Percentiles rank a stretch among this genome's conserved stretches.
Conservation (phyloP, 2,329 filamentous ascomycete species). For the Epichloe amarillans region DNA sequence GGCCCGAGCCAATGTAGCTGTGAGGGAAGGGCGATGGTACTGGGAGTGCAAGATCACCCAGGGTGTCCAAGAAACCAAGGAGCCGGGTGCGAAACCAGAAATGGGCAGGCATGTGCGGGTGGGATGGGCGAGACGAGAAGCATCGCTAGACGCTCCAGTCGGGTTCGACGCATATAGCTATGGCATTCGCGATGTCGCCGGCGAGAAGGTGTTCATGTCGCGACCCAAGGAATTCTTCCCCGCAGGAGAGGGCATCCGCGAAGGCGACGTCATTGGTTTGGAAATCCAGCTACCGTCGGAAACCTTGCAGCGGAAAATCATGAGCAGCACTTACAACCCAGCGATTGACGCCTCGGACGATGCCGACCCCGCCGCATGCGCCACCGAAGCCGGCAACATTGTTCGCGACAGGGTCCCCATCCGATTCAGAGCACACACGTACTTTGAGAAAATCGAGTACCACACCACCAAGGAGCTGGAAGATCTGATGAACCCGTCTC, state of each 20-base stretch:
- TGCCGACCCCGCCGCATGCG: conserved; percentile 13
- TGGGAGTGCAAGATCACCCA: conserved; percentile 86
- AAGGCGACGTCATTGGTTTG: conserved; percentile 88
- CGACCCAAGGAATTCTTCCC: conserved; percentile 83
- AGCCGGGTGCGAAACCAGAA: conserved; percentile 29
- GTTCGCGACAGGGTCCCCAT: conserved; percentile 93
- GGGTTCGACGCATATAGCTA: conserved; percentile 91
- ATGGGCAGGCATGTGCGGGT: conserved; percentile 60
- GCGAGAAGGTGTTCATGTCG: conserved; percentile 88
- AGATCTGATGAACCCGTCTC: conserved; percentile 61
- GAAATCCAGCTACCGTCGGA: conserved; percentile 86
- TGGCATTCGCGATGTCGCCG: conserved; percentile 75
- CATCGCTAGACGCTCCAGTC: conserved; percentile 69
- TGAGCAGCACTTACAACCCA: conserved; percentile 77
- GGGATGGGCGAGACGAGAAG: conserved; percentile 74
- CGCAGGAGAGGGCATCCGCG: conserved; percentile 62
- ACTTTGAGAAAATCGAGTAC: conserved; percentile 88
- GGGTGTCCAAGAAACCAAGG: conserved; percentile 41
- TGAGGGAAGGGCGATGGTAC: conserved; percentile 80
- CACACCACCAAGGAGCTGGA: conserved; percentile 80
- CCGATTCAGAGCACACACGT: conserved; percentile 82
- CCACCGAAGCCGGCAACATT: conserved; percentile 59
- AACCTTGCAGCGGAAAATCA: conserved; percentile 73
- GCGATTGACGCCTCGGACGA: conserved; percentile 58
- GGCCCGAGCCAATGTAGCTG: conserved; percentile 78